Evolutionary conservation across 1,284 basidiomycete species (phyloP), one percentile per base, ranked within the genome.

Genomic region (Rhodotorula glutinis): DNA sequence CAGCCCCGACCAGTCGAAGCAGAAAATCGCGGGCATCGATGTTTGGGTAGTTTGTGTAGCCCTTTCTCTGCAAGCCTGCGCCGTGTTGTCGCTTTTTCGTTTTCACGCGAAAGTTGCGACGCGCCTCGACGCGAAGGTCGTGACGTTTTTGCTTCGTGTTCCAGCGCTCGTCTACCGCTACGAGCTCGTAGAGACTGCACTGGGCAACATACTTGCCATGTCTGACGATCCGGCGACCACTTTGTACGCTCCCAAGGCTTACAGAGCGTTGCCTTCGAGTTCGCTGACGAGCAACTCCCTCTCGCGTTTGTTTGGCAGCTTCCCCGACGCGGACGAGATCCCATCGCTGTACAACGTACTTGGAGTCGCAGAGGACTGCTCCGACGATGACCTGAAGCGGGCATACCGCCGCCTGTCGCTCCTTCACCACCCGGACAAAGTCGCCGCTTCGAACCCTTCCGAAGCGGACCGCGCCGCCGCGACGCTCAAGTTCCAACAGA

Each of bases 391-490:
- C 7, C 70, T 76, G 53, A 75, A 75, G 59, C 63, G 63, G 41
- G 71, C 92, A 0, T 97, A 96, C 80, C 85, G 91, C 53, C 87
- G 86, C 70, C 85, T 87, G 29, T 92, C 93, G 5, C 85, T 97
- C 29, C 76, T 84, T 60, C 85, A 86, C 77, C 93, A 96, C 76
- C 93, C 93, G 8, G 76, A 77, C 70, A 76, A 76, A 55, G 46
- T 66, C 30, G 53, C 60, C 10, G 25, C 52, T 21, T 44, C 62
- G 5, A 30, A 63, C 10, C 30, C 40, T 13, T 51, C 57, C 25
- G 62, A 52, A 41, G 49, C 61, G 44, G 84, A 85, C 52, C 83
- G 84, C 71, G 86, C 88, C 72, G 85, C 84, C 8, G 65, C 65
- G 40, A 66, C 62, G 1, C 46, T 57, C 58, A 87, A 88, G 78